Evolutionary conservation across 2,329 filamentous ascomycete species (phyloP).

Genomic region (Epichloe elymi): DNA sequence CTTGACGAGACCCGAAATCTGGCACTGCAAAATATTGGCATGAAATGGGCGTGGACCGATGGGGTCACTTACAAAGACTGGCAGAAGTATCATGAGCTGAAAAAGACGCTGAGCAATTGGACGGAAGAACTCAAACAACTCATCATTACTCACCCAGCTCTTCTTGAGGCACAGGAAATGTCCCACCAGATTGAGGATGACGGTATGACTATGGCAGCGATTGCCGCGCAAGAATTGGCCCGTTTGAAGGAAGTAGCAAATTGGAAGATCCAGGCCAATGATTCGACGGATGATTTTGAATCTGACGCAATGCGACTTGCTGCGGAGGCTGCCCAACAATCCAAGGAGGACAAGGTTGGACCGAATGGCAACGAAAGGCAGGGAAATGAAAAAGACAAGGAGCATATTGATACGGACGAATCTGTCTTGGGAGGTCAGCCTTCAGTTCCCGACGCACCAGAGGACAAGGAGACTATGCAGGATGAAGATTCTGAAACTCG

Average conservation of each 20-base stretch:
- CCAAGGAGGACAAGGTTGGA: constrained; percentile 11
- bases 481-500: background rate
- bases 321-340: constrained; percentile 29
- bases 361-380: constrained; percentile 1
- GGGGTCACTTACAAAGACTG: constrained; percentile 95
- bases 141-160: constrained; percentile 58
- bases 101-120: constrained; percentile 73
- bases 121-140: constrained; percentile 66
- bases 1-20: constrained; percentile 72
- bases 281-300: constrained; percentile 68
- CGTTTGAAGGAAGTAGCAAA: constrained; percentile 70
- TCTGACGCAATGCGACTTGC: constrained; percentile 48
- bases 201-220: constrained; percentile 68
- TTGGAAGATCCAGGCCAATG: constrained; percentile 69
- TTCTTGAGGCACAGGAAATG: constrained; percentile 54
- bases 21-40: constrained; percentile 80
- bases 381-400: background rate
- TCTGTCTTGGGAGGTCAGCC: background rate
- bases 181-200: constrained; percentile 59
- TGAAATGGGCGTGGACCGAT: constrained; percentile 92
- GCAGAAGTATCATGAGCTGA: constrained; percentile 85
- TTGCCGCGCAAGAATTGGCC: constrained; percentile 66
- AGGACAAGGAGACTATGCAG: background rate
- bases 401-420: constrained; percentile 3
- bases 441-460: background rate